These are phyloP conservation scores for Vigna trinervia DNA, from an alignment of 306 rosid species.

Conservation along the genomic window DNA sequence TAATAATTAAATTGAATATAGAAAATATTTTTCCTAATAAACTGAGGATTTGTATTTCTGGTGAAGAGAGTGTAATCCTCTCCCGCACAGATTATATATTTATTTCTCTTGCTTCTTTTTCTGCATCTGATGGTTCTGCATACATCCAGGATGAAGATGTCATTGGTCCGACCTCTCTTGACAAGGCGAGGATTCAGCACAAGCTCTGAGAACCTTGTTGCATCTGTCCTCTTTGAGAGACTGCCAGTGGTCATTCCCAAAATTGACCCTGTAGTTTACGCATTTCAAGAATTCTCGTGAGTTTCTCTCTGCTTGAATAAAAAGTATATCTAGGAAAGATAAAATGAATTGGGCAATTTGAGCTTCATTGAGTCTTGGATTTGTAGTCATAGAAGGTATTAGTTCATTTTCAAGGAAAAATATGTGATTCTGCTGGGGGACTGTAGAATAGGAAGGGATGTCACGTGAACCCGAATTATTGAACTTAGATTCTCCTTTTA, in stretches of 20 bases:
- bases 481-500: not conserved
- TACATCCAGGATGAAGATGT: conserved; percentile 66
- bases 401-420: not conserved
- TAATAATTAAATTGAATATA: not conserved
- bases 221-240: conserved; percentile 93
- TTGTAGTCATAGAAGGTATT: not conserved
- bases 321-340: not conserved
- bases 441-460: not conserved
- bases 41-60: not conserved
- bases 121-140: conserved; percentile 1
- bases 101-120: not conserved
- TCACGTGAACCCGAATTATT: not conserved
- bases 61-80: not conserved
- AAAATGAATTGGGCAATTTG: not conserved
- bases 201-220: conserved; percentile 72
- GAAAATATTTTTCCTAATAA: not conserved
- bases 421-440: not conserved
- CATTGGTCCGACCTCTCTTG: conserved; percentile 56
- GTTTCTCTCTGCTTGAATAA: conserved; percentile 32
- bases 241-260: conserved; percentile 89
- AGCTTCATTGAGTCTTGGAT: conserved; percentile 2
- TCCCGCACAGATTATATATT: not conserved
- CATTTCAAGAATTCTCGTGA: conserved; percentile 92
- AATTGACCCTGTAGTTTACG: conserved; percentile 86
- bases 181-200: conserved; percentile 65